A percentile compares a stretch with the other conserved stretches of the same genome.
Evolutionary conservation across 805 yeast genomes (phyloP).

Genomic region (Kodamaea sagamina): DNA sequence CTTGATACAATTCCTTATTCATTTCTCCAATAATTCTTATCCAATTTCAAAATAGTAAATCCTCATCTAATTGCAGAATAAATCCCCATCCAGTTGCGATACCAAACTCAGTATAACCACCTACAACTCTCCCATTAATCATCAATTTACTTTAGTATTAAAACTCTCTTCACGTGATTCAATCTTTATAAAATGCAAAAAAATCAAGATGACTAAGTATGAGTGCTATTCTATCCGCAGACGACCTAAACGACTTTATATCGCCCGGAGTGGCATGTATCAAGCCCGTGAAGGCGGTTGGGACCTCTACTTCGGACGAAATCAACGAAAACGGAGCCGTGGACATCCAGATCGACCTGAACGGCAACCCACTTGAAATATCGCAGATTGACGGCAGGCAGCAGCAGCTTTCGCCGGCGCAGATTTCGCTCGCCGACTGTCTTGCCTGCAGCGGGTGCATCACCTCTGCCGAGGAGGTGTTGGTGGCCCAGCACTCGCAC

Average conservation of each 20-base stretch:
- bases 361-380: constrained; percentile 69
- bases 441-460: constrained; percentile 97
- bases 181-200: neutral
- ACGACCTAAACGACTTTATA: constrained; percentile 91
- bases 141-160: too few relatives aligned
- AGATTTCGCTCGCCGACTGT: constrained; percentile 88
- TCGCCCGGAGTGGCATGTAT: constrained; percentile 94
- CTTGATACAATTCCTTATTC: too few relatives aligned
- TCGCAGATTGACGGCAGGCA: constrained; percentile 57
- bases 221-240: constrained; percentile 88
- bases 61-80: too few relatives aligned
- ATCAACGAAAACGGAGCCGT: constrained; percentile 32
- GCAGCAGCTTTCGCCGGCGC: constrained; percentile 69
- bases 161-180: constrained; percentile 5
- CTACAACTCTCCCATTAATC: too few relatives aligned
- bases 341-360: constrained; percentile 59
- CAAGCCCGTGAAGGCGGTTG: constrained; percentile 64
- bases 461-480: constrained; percentile 94
- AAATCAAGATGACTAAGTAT: constrained; percentile 35
- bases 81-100: too few relatives aligned
- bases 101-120: too few relatives aligned
- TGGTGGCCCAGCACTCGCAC: constrained; percentile 89
- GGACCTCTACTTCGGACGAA: constrained; percentile 29
- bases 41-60: too few relatives aligned
- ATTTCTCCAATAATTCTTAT: too few relatives aligned